Percentiles rank a stretch among this genome's conserved stretches.
These are phyloP conservation scores for Ensete glaucum DNA, from an alignment of 176 grass and related monocot species.

Conservation along the genomic window DNA sequence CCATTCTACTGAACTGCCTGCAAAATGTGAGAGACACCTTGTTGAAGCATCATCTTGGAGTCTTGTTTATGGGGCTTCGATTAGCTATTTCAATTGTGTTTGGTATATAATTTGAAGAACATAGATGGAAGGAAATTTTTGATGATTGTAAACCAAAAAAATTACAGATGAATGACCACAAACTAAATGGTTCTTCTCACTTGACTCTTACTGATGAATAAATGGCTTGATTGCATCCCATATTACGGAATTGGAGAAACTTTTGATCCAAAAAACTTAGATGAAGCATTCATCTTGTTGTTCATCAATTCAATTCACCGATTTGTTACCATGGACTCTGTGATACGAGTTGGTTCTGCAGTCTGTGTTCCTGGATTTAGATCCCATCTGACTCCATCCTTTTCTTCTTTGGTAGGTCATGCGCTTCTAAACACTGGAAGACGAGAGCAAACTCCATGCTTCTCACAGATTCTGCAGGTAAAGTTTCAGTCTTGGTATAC, in stretches of 20 bases:
- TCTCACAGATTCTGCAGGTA: constrained; percentile 63
- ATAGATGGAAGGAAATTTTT: too few relatives aligned
- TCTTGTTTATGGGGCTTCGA: not conserved
- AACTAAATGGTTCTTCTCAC: too few relatives aligned
- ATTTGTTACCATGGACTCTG: not conserved
- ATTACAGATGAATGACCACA: not conserved
- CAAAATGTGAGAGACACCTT: not conserved
- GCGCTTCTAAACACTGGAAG: constrained; percentile 30
- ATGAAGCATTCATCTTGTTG: not conserved
- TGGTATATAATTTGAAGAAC: too few relatives aligned
- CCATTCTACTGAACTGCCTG: not conserved
- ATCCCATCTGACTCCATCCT: not conserved
- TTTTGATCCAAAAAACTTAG: too few relatives aligned
- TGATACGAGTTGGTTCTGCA: not conserved
- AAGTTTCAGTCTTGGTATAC: constrained; percentile 9
- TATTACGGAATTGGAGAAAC: too few relatives aligned
- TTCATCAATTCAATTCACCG: not conserved
- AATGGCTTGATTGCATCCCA: not conserved
- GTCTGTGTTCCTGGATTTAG: not conserved
- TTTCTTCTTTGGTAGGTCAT: constrained; percentile 28
- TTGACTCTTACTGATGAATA: not conserved
- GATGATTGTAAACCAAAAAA: too few relatives aligned
- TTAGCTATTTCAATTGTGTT: not conserved
- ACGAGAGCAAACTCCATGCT: constrained; percentile 34
- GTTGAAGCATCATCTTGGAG: not conserved